phyloP scores from a whole-genome alignment of 1,139 yeast genomes.

The Pichia inconspicua region DNA sequence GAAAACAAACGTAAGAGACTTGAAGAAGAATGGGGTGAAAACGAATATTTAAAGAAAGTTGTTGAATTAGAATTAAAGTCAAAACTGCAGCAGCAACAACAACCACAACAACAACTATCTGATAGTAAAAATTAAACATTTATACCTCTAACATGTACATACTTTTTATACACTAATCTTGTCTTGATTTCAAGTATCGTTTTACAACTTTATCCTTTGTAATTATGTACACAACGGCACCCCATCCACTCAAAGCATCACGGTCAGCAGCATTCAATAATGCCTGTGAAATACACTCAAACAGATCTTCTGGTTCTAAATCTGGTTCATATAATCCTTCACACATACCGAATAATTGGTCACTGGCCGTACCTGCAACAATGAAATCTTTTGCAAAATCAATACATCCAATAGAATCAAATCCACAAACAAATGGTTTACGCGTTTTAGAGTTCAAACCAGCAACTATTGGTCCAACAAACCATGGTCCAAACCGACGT shows the following conservation, averaged over 20 bases:
- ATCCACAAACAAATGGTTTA: slow-evolving; percentile 89
- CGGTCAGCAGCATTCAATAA: slow-evolving; percentile 92
- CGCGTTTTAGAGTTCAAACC: slow-evolving; percentile 78
- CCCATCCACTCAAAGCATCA: slow-evolving; percentile 98
- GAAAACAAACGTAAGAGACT: slow-evolving; percentile 52
- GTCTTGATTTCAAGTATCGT: slow-evolving; percentile 86
- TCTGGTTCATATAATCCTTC: slow-evolving; percentile 93
- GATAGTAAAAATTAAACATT: not conserved
- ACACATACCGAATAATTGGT: slow-evolving; percentile 97
- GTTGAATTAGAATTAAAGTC: slow-evolving; percentile 36
- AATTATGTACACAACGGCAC: slow-evolving; percentile 87
- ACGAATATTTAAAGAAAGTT: slow-evolving; percentile 61
- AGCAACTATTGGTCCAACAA: slow-evolving; percentile 94
- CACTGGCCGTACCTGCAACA: slow-evolving; percentile 95
- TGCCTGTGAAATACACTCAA: slow-evolving; percentile 94
- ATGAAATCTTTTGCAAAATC: slow-evolving; percentile 93
- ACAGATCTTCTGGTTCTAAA: slow-evolving; percentile 88
- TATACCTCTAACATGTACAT: not conserved
- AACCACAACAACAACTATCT: not conserved
- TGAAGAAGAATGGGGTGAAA: slow-evolving; percentile 78
- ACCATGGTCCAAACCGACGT: slow-evolving; percentile 92
- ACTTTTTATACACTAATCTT: slow-evolving; percentile 40
- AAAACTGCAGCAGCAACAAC: slow-evolving; percentile 14
- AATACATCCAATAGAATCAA: slow-evolving; percentile 94
- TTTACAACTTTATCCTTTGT: slow-evolving; percentile 88